phyloP scores from a whole-genome alignment of 176 grass and related monocot genomes.

The Lolium perenne region DNA sequence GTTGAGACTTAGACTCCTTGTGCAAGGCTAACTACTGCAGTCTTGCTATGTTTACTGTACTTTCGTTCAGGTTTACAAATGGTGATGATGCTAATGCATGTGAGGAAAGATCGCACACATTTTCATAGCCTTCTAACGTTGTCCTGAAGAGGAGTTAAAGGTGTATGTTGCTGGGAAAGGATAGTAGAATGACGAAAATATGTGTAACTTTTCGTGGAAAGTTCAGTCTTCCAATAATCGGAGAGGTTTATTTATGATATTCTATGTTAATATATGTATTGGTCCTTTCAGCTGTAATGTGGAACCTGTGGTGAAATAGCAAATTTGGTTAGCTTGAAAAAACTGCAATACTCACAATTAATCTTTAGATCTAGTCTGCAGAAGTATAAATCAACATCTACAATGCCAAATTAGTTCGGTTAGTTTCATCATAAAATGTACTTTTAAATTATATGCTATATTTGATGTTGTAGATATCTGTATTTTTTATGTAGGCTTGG shows the following conservation, averaged over 20 bases:
- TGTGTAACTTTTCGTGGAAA: conserved; percentile 44
- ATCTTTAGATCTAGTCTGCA: background rate
- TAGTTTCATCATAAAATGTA: background rate
- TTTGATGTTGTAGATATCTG: too few species aligned
- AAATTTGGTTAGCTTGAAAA: background rate
- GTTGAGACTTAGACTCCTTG: conserved; percentile 33
- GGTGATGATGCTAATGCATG: conserved; percentile 51
- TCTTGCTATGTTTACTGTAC: conserved; percentile 51
- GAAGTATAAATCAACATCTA: background rate
- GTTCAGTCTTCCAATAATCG: conserved; percentile 48
- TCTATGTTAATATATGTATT: conserved; percentile 38
- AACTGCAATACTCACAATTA: background rate
- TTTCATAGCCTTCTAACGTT: conserved; percentile 43
- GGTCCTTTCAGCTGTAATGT: background rate
- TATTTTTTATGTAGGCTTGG: too few species aligned
- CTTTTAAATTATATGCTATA: too few species aligned
- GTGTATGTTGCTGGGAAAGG: conserved; percentile 42
- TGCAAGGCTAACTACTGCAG: conserved; percentile 37
- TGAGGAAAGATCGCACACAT: conserved; percentile 45
- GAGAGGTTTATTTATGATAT: conserved; percentile 40
- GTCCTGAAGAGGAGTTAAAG: conserved; percentile 29
- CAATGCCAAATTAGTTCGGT: background rate
- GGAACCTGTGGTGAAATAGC: background rate
- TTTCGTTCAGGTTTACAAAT: conserved; percentile 51
- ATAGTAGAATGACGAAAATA: conserved; percentile 29